These are phyloP conservation scores for Pseudevernia furfuracea DNA, from an alignment of 495 filamentous ascomycete species.

Conservation along the genomic window DNA sequence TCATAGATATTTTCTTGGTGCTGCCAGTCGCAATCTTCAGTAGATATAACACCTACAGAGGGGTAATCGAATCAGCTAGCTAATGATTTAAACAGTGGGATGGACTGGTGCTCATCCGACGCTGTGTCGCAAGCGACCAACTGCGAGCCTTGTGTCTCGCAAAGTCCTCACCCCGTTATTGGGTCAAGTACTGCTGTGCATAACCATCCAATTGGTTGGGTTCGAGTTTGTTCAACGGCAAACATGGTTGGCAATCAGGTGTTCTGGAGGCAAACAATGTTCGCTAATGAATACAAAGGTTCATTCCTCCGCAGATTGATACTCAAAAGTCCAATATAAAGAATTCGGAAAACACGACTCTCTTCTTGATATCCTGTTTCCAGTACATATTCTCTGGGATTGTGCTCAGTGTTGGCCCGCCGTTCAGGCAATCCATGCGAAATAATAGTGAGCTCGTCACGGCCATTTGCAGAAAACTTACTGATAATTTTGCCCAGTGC, in stretches of 20 bases:
- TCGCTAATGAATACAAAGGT: slow-evolving; percentile 44
- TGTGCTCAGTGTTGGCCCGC: slow-evolving; percentile 79
- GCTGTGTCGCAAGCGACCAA: slow-evolving; percentile 77
- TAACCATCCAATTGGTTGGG: slow-evolving; percentile 65
- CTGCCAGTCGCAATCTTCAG: slow-evolving; percentile 95
- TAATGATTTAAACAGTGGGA: slow-evolving; percentile 57
- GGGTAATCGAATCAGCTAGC: not conserved
- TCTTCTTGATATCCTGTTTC: slow-evolving; percentile 86
- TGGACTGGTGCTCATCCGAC: slow-evolving; percentile 80
- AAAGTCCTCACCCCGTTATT: slow-evolving; percentile 88
- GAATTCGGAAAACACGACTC: slow-evolving; percentile 85
- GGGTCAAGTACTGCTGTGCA: slow-evolving; percentile 77
- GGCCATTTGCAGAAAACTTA: slow-evolving; percentile 7
- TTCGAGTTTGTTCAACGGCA: slow-evolving; percentile 67
- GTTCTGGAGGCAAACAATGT: slow-evolving; percentile 2
- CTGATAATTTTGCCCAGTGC: slow-evolving; percentile 44
- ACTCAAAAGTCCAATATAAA: slow-evolving; percentile 69
- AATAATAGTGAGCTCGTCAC: slow-evolving; percentile 58
- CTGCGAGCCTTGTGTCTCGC: slow-evolving; percentile 83
- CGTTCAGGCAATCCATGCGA: slow-evolving; percentile 74
- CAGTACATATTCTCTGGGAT: slow-evolving; percentile 88
- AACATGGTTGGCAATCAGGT: slow-evolving; percentile 52
- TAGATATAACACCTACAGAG: slow-evolving; percentile 36
- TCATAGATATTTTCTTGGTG: slow-evolving; percentile 88
- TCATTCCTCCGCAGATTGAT: slow-evolving; percentile 67